Percentiles rank a stretch among this genome's conserved stretches.
These are phyloP conservation scores for rapeseed (Brassica napus) DNA, from an alignment of 345 rosid genomes.

Conservation along the genomic window Da-Ae NC_063437.1:21962501-21963000, in stretches of 20 bases:
- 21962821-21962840: slow-evolving; percentile 7
- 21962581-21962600: no score
- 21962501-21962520: no score
- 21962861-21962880: not conserved
- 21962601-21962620: no score
- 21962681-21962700: no score
- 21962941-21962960: slow-evolving; percentile 5
- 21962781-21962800: not conserved
- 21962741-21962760: not conserved
- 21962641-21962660: no score
- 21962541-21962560: no score
- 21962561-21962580: no score
- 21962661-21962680: no score
- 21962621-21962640: no score
- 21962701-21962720: no score
- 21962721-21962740: no score
- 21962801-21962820: not conserved
- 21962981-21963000: not conserved
- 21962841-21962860: not conserved
- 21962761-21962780: not conserved
- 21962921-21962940: slow-evolving; percentile 3
- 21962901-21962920: slow-evolving; percentile 6
- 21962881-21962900: not conserved
- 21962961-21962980: not conserved
- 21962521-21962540: no score